Conservation (phyloP, 2,329 filamentous ascomycete species). For the Epichloe aotearoae region DNA sequence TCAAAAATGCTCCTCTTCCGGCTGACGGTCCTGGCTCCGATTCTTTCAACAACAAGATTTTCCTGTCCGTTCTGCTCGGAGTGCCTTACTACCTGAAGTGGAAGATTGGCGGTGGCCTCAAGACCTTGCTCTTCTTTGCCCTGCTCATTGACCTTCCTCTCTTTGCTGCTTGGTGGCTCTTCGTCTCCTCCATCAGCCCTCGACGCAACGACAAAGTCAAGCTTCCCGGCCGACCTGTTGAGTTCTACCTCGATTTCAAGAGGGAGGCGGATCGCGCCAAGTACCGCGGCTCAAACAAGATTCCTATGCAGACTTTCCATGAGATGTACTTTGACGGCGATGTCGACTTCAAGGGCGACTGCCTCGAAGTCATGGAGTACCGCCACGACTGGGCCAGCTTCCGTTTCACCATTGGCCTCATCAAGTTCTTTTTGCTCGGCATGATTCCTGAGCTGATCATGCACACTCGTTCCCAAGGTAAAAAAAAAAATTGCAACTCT, state of each 20-base stretch:
- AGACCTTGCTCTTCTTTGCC: conserved; percentile 76
- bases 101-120: conserved; percentile 79
- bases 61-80: conserved; percentile 54
- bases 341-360: conserved; percentile 91
- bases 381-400: conserved; percentile 96
- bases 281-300: conserved; percentile 67
- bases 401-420: conserved; percentile 72
- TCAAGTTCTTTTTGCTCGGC: conserved; percentile 76
- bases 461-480: conserved; percentile 76
- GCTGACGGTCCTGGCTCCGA: conserved; percentile 77
- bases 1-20: conserved; percentile 88
- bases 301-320: conserved; percentile 86
- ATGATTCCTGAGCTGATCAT: conserved; percentile 86
- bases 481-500: background rate
- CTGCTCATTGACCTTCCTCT: conserved; percentile 68
- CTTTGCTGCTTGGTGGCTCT: conserved; percentile 70
- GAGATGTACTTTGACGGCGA: conserved; percentile 96
- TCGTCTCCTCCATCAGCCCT: conserved; percentile 66
- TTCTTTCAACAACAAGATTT: conserved; percentile 71
- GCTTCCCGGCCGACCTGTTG: conserved; percentile 73
- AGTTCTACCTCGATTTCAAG: conserved; percentile 83
- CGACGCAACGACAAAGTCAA: conserved; percentile 88
- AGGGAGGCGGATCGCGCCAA: conserved; percentile 44
- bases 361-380: conserved; percentile 80
- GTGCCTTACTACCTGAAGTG: conserved; percentile 73